Base-by-base conservation (phyloP, 306 rosid genomes). In the Vachellia collinsii region DNA sequence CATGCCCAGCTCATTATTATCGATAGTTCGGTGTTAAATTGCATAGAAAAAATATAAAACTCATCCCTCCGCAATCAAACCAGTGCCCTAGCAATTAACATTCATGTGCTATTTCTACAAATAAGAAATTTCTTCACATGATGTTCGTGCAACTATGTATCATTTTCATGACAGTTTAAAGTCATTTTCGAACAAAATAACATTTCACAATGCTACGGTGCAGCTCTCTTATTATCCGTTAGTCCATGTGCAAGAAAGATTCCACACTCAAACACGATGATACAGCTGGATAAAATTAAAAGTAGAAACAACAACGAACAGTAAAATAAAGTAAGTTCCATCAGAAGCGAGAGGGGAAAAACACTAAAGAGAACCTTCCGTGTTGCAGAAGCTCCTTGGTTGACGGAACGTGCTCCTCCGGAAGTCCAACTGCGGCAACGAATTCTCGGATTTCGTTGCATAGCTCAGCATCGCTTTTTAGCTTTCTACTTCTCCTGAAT, bases 401-500 rank as follows among this genome's bases (percentile, higher is more conserved):
- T 20, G 96, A 88, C 53, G 97, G 99, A 73, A 93, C 79, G 82
- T 89, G 88, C 59, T 87, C 86, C 51, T 82, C 77, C 0, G 99
- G 97, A 78, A 93, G 92, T 48, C 94, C 98, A 78, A 86, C 86
- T 0, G 84, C 77, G 8, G 73, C 83, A 22, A 91, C 63, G 46
- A 95, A 93, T 82, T 89, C 87, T 37, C 87, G 83, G 13, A 95
- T 89, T 1, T 95, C 99, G 44, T 73, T 73, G 81, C 93, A 83
- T 76, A 95, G 91, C 87, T 95, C 98, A 59, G 69, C 95, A 75
- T 93, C 89, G 80, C 83, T 89, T 88, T 94, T 94, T 6, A 76
- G 73, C 81, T 87, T 89, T 63, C 92, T 88, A 41, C 80, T 85
- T 72, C 67, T 83, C 82, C 94, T 89, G 83, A 81, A 83, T 17